These are phyloP conservation scores for Mitragyna speciosa DNA, from an alignment of 257 asterid species.

Conservation along the genomic window DNA sequence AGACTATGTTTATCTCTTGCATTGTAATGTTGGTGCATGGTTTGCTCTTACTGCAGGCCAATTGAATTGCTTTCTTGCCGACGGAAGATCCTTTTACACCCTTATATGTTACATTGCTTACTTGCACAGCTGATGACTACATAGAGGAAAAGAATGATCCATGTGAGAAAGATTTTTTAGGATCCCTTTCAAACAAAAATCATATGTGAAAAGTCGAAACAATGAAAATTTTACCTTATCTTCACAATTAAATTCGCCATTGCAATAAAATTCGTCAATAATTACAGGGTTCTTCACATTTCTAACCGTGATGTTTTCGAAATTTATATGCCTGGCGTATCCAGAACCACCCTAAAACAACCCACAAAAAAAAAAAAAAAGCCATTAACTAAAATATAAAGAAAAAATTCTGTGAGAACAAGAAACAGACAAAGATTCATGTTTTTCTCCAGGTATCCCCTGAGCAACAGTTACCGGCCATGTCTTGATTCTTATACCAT, in stretches of 20 bases:
- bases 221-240: conserved; percentile 8
- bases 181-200: neutral
- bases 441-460: neutral
- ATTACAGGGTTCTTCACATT: conserved; percentile 23
- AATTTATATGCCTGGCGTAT: conserved; percentile 17
- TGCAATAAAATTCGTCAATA: conserved; percentile 28
- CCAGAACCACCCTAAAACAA: conserved; percentile 24
- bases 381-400: neutral
- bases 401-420: neutral
- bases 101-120: conserved; percentile 19
- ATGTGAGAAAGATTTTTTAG: neutral
- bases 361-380: neutral
- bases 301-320: conserved; percentile 18
- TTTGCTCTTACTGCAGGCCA: conserved; percentile 17
- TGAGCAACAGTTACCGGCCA: conserved; percentile 23
- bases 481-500: conserved; percentile 30
- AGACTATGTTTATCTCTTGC: conserved; percentile 17
- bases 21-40: conserved; percentile 19
- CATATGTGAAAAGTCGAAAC: neutral
- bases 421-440: too few relatives aligned
- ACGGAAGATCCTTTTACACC: conserved; percentile 12
- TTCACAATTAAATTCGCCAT: conserved; percentile 10
- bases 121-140: conserved; percentile 18
- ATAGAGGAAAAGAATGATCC: neutral
- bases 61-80: conserved; percentile 11